Percentiles rank a stretch among this genome's conserved stretches.
Conservation (phyloP, 129 eudicot genomes). For the Saussurea involucrata region DNA sequence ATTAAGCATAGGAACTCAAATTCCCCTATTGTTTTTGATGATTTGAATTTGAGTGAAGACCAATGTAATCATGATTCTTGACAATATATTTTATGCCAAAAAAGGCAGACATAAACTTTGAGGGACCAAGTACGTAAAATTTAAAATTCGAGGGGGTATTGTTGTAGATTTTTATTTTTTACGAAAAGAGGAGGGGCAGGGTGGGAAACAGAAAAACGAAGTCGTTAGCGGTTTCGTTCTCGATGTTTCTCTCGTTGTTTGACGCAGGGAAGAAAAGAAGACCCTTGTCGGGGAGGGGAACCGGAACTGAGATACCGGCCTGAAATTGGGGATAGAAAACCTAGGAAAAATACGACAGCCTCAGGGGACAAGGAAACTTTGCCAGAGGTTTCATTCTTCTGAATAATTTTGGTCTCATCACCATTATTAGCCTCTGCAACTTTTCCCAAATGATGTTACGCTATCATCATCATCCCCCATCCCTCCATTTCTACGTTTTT, state of each 20-base stretch:
- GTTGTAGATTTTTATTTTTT: background rate
- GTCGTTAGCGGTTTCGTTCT: constrained; percentile 23
- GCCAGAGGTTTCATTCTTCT: constrained; percentile 5
- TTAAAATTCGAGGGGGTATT: background rate
- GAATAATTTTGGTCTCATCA: background rate
- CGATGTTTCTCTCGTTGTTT: constrained; percentile 8
- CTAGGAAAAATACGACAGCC: background rate
- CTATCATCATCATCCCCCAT: constrained; percentile 14
- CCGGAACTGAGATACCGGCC: constrained; percentile 6
- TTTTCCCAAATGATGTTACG: constrained; percentile 18
- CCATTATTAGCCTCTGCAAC: background rate
- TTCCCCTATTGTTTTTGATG: background rate
- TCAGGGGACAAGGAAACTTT: constrained; percentile 1
- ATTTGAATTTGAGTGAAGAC: background rate
- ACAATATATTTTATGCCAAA: background rate
- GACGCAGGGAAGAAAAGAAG: constrained; percentile 3
- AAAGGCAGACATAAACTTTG: background rate
- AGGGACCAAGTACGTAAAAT: background rate
- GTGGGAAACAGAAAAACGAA: constrained; percentile 12
- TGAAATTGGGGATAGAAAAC: background rate
- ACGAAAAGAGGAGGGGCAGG: constrained; percentile 1
- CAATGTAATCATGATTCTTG: background rate
- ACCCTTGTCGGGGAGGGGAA: constrained; percentile 4
- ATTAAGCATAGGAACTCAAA: too few species aligned
- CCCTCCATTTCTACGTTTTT: constrained; percentile 7